These are phyloP conservation scores for Aegle marmelos DNA, from an alignment of 345 rosid genomes.

Conservation along the genomic window DNA sequence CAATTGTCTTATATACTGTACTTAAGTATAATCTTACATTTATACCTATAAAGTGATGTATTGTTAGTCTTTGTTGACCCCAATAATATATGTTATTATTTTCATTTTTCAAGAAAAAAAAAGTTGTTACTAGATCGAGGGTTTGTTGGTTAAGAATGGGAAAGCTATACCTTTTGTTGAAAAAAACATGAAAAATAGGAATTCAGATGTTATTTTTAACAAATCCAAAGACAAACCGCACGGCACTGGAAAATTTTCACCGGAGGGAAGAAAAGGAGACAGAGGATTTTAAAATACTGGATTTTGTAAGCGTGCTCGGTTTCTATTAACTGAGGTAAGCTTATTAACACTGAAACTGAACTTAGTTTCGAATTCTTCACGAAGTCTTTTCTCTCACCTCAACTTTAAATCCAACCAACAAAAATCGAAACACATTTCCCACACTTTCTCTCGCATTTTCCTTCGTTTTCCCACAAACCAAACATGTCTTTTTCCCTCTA, in stretches of 20 bases:
- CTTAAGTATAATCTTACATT: no score
- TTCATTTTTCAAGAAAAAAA: no score
- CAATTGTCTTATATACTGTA: no score
- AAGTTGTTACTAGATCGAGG: not conserved
- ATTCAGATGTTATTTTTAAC: not conserved
- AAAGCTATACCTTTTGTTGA: not conserved
- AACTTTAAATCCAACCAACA: not conserved
- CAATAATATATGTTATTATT: no score
- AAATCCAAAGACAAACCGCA: not conserved
- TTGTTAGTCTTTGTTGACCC: no score
- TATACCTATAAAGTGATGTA: no score
- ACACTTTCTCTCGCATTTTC: constrained; percentile 23
- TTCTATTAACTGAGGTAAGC: not conserved
- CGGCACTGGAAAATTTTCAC: not conserved
- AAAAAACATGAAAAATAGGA: not conserved
- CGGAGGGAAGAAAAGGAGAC: not conserved
- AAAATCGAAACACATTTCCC: constrained; percentile 17
- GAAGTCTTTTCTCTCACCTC: not conserved
- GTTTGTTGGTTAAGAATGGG: not conserved
- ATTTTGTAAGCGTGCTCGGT: not conserved
- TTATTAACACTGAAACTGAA: not conserved
- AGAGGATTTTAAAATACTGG: not conserved
- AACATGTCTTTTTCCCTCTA: constrained; percentile 40
- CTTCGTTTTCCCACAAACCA: constrained; percentile 35
- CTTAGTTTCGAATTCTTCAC: not conserved